Evolutionary conservation across 2,329 filamentous ascomycete species (phyloP).

Genomic region (Fonsecaea multimorphosa): DNA sequence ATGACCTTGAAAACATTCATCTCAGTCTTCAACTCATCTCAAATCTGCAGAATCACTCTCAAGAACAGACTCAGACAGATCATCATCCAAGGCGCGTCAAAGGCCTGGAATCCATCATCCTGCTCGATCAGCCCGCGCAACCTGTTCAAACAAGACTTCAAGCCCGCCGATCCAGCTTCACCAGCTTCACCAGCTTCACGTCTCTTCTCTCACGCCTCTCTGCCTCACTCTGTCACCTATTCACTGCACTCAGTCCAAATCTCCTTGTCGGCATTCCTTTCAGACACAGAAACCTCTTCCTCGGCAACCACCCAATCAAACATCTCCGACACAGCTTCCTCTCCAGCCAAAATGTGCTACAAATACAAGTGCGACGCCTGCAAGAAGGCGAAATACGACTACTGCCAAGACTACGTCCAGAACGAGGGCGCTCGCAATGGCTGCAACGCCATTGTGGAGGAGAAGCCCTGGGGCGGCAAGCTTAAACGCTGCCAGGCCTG

Average conservation of each 20-base stretch:
- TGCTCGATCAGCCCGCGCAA: background rate
- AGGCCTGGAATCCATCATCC: conserved; percentile 5
- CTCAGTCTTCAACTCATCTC: conserved; percentile 11
- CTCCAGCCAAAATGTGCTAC: conserved; percentile 25
- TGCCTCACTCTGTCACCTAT: background rate
- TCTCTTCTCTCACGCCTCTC: background rate
- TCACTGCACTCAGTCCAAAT: background rate
- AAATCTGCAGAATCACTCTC: conserved; percentile 6
- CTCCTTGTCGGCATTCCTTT: background rate
- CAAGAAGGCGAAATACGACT: conserved; percentile 19
- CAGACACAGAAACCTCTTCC: background rate
- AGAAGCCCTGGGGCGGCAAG: conserved; percentile 22
- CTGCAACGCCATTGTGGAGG: conserved; percentile 19
- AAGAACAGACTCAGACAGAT: conserved; percentile 19
- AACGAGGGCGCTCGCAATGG: conserved; percentile 1
- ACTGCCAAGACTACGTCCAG: conserved; percentile 20
- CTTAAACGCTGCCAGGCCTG: conserved; percentile 28
- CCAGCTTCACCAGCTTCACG: background rate
- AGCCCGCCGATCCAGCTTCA: background rate
- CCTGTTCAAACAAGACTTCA: conserved; percentile 15
- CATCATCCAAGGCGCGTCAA: conserved; percentile 9
- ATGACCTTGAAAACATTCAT: conserved; percentile 2
- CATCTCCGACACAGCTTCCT: background rate
- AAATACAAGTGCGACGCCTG: conserved; percentile 27
- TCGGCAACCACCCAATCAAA: background rate